These are phyloP conservation scores for Ascoidea rubescens DNA, from an alignment of 805 yeast species.

Conservation along the genomic window DNA sequence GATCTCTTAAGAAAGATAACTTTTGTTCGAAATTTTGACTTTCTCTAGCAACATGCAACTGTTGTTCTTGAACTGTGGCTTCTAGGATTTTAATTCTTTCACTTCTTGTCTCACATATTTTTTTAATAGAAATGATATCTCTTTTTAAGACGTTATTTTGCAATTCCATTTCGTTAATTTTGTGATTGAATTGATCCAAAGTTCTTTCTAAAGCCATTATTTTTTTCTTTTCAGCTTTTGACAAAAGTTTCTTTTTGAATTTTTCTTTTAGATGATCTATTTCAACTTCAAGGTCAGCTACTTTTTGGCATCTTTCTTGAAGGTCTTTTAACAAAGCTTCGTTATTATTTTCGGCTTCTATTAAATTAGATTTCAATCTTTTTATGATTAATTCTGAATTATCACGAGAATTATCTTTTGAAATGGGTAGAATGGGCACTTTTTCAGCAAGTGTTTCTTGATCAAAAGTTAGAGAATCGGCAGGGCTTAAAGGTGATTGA, in stretches of 20 bases:
- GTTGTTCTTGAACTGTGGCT: conserved; percentile 33
- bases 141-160: conserved; percentile 43
- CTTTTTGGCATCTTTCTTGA: conserved; percentile 14
- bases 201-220: conserved; percentile 42
- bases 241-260: conserved; percentile 12
- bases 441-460: no score
- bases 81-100: conserved; percentile 43
- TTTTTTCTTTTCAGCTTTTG: conserved; percentile 31
- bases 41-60: conserved; percentile 32
- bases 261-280: conserved; percentile 25
- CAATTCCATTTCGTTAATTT: conserved; percentile 46
- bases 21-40: conserved; percentile 33
- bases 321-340: conserved; percentile 14
- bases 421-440: no score
- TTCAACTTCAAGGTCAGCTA: conserved; percentile 26
- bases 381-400: conserved; percentile 3
- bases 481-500: conserved; percentile 7
- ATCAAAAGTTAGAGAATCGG: conserved; percentile 1
- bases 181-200: conserved; percentile 39
- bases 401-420: conserved; percentile 11
- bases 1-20: conserved; percentile 17
- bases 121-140: conserved; percentile 40
- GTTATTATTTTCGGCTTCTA: conserved; percentile 2
- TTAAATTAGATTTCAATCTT: background rate
- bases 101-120: conserved; percentile 43